Evolutionary conservation across 768 basidiomycete genomes (phyloP), one percentile per base, ranked within the genome.

Genomic region (Leccinum ochraceum): DNA sequence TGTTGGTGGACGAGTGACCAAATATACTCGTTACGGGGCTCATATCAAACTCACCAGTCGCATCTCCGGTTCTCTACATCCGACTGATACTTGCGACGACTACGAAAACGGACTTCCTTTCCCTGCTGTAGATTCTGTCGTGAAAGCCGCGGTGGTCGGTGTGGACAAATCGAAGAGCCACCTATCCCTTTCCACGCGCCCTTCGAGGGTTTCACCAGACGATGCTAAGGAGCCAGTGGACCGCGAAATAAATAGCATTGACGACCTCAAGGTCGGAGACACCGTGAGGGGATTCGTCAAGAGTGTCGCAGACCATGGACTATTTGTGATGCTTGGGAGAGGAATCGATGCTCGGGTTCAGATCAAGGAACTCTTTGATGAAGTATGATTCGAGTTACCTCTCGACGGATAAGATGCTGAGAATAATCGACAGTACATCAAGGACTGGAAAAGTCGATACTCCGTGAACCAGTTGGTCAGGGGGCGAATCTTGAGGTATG

Each of bases 321-420:
- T 99, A 20, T 98, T 97, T 66, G 93, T 99, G 3, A 85, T 85
- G 30, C 76, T 99, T 37, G 94, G 92, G 10, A 83, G 88, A 32
- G 82, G 82, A n/a, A 78, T 97, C 28, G 93, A 95, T 69, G 95
- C 90, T 58, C 86, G 95, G 17, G 88, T 99, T 28, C 94, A 96
- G 75, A 98, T 98, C 70, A 87, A 83, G 69, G 93, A 97, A 75
- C 82, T 96, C 5, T 97, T 96, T 70, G 92, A 97, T 68, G 94
- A 95, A 67, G 85, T 84, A 66, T 64, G 61, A 22, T 22, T 17
- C 56, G 30, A 60, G 17, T 13, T 58, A 28, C 56, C 26, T 58
- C 17, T 1, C 10, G 11, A 20, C 3, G 10, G 11, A 20, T 14
- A 3, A 53, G 30, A 42, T 57, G 16, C 64, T 73, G 36, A 67